Conservation (phyloP, 768 basidiomycete genomes). For the Clitopilus hobsonii region DNA sequence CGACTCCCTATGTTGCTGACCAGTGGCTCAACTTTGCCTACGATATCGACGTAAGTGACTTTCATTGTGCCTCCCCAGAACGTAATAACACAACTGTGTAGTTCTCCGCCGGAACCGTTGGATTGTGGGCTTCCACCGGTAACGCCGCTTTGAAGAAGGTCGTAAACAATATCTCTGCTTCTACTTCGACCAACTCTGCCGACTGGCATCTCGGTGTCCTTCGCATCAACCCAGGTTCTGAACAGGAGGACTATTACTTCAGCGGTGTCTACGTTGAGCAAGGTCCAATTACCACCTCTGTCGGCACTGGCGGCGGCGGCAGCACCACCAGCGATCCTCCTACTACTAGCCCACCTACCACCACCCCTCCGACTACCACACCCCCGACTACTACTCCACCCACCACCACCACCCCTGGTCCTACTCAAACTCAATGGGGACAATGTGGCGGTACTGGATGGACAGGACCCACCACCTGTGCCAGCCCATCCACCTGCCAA, state of each 20-base stretch:
- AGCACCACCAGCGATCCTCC: slow-evolving; percentile 19
- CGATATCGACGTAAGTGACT: slow-evolving; percentile 50
- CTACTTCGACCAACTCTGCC: slow-evolving; percentile 52
- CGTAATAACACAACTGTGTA: slow-evolving; percentile 13
- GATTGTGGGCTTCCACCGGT: slow-evolving; percentile 54
- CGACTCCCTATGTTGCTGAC: slow-evolving; percentile 42
- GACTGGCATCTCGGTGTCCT: slow-evolving; percentile 63
- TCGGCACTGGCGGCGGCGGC: slow-evolving; percentile 25
- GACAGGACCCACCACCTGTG: slow-evolving; percentile 43
- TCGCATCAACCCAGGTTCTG: slow-evolving; percentile 41
- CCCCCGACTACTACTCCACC: no score
- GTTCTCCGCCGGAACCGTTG: slow-evolving; percentile 50
- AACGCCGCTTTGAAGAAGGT: slow-evolving; percentile 44
- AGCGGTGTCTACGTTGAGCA: slow-evolving; percentile 58
- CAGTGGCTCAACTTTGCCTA: slow-evolving; percentile 67
- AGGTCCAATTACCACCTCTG: slow-evolving; percentile 48
- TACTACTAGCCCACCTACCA: slow-evolving; percentile 16
- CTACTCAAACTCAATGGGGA: slow-evolving; percentile 39
- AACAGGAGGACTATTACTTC: slow-evolving; percentile 54
- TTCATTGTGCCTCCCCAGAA: neutral
- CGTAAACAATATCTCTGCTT: slow-evolving; percentile 38
- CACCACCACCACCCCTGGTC: slow-evolving; percentile 30
- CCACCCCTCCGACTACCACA: slow-evolving; percentile 16
- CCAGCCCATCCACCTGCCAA: slow-evolving; percentile 34
- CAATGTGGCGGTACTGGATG: slow-evolving; percentile 50